Evolutionary conservation across 768 basidiomycete genomes (phyloP), one percentile per base, ranked within the genome.

Genomic region (Saitozyma sp.): DNA sequence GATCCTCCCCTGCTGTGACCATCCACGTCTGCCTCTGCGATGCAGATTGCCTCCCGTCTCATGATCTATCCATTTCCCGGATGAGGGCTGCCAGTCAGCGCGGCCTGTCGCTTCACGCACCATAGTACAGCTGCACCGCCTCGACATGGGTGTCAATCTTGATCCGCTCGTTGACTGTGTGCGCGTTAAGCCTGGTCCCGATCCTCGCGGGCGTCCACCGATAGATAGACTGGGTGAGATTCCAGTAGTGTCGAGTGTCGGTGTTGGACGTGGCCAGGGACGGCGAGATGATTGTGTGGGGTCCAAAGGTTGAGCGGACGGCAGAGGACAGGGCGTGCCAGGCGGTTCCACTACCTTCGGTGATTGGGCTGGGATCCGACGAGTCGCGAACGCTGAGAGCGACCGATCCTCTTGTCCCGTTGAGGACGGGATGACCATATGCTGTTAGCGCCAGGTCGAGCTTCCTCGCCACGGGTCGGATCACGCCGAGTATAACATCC

Each of bases 111-210:
- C 29, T 29, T 29, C 29, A 59, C 57, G 29, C 11, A 59, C 57
- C 46, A 50, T 59, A 29, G 40, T 59, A 59, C 16, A 59, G 20
- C 48, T 39, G 49, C 11, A 51, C 46, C 20, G n/a, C 57, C 46
- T 59, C 57, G 13, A 59, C 38, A 38, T 59, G 57, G 11, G 57
- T 50, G 10, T 16, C 50, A 9, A 59, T 19, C 57, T 19, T 60
- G 29, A 67, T 50, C 56, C 59, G 59, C 56, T 67, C 66, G 48
- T 67, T 55, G 17, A 67, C 58, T 13, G 62, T 63, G 49, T 67
- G 66, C 6, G 59, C 58, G 29, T 60, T 56, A 6, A 64, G 29
- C 29, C 66, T 20, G 16, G 57, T 63, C 16, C 66, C 66, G 17
- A 59, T 50, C 40, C 63, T 49, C 9, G 57, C 62, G 13, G 66